Evolutionary conservation across 306 rosid genomes (phyloP).

Genomic region (Bauhinia variegata): DNA sequence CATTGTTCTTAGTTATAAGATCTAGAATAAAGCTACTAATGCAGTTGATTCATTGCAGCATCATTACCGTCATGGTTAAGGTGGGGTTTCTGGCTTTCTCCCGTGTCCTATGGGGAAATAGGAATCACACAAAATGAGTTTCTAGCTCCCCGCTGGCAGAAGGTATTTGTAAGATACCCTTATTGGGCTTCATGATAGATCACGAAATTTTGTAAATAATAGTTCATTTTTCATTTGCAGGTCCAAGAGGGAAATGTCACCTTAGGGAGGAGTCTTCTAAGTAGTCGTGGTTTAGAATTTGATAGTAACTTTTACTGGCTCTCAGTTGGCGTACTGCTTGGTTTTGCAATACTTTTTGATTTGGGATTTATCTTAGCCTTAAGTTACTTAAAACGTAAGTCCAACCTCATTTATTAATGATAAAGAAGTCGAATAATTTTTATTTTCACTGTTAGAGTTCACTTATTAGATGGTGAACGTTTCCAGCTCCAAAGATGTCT

Average conservation of each 20-base stretch:
- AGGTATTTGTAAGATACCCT: constrained; percentile 41
- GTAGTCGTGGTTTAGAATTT: constrained; percentile 55
- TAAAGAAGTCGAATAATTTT: constrained; percentile 17
- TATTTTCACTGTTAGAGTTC: constrained; percentile 21
- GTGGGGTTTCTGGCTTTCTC: constrained; percentile 71
- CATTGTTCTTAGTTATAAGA: constrained; percentile 2
- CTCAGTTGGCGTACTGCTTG: constrained; percentile 56
- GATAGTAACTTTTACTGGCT: constrained; percentile 53
- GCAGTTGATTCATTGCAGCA: constrained; percentile 50
- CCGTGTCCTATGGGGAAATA: constrained; percentile 64
- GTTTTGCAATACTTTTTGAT: constrained; percentile 52
- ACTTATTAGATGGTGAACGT: constrained; percentile 35
- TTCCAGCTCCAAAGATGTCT: constrained; percentile 59
- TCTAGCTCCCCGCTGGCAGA: constrained; percentile 67
- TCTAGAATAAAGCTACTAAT: constrained; percentile 25
- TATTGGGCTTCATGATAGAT: constrained; percentile 14
- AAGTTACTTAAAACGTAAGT: constrained; percentile 58
- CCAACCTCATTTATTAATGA: constrained; percentile 24
- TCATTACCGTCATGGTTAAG: constrained; percentile 61
- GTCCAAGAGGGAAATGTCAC: constrained; percentile 48
- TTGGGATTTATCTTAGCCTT: constrained; percentile 58
- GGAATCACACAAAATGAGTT: constrained; percentile 62
- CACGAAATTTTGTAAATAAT: constrained; percentile 2
- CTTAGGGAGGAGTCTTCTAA: constrained; percentile 49
- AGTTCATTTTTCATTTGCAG: constrained; percentile 34